Conservation (phyloP, 176 grass and related monocot species). For the Raddia guianensis region DNA sequence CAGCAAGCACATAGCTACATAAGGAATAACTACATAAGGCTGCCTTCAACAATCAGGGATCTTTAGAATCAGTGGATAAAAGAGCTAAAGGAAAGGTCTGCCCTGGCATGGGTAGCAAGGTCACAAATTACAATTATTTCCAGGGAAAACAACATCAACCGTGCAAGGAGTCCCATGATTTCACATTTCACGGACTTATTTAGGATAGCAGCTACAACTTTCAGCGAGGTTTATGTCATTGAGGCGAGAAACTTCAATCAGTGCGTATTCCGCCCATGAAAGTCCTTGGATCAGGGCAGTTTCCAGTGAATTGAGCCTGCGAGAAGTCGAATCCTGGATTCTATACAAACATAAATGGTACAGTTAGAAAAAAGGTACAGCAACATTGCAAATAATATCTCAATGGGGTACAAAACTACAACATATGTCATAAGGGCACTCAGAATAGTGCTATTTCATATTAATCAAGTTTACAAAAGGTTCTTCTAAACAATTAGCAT, state of each 20-base stretch:
- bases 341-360: conserved; percentile 37
- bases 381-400: conserved; percentile 13
- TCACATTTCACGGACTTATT: background rate
- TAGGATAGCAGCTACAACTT: background rate
- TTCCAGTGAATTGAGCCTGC: conserved; percentile 85
- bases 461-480: background rate
- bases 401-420: background rate
- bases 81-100: background rate
- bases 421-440: background rate
- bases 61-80: background rate
- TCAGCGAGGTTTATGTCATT: background rate
- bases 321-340: conserved; percentile 97
- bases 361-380: conserved; percentile 22
- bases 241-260: conserved; percentile 32
- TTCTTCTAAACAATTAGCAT: background rate
- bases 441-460: background rate
- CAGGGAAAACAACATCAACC: background rate
- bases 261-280: conserved; percentile 87
- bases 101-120: background rate
- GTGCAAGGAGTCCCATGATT: background rate
- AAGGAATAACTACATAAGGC: background rate
- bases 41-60: background rate
- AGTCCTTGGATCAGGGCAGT: conserved; percentile 89
- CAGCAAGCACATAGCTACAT: background rate
- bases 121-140: conserved; percentile 32